Conservation (phyloP, 177 flowering plant genomes). For the Vitis hybrid region DNA sequence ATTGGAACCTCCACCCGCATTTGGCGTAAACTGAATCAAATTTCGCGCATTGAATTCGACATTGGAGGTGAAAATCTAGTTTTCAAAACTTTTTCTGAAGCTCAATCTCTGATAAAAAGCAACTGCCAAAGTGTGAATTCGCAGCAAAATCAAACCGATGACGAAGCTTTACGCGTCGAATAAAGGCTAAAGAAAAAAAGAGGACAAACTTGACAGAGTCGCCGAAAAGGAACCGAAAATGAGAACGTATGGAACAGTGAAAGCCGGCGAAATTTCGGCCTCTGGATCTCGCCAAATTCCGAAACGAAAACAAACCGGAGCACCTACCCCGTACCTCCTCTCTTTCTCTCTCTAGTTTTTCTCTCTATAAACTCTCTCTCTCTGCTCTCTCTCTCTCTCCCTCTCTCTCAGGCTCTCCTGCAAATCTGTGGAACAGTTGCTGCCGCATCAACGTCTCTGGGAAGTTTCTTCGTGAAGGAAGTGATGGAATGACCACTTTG, state of each 20-base stretch:
- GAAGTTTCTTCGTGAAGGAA: slow-evolving; percentile 3
- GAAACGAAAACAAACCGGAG: slow-evolving; percentile 1
- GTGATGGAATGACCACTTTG: not conserved
- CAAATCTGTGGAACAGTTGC: slow-evolving; percentile 9
- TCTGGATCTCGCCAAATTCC: slow-evolving; percentile 9
- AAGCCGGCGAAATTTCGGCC: slow-evolving; percentile 9
- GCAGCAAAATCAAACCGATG: not conserved
- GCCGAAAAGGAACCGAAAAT: not conserved
- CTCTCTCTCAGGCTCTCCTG: slow-evolving; percentile 12
- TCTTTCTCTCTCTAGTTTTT: slow-evolving; percentile 1
- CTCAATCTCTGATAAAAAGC: too few species aligned
- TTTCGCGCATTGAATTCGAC: too few species aligned
- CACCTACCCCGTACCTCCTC: too few species aligned
- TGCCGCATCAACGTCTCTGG: slow-evolving; percentile 21
- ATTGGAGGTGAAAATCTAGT: too few species aligned
- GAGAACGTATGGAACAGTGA: slow-evolving; percentile 15
- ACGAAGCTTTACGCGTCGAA: slow-evolving; percentile 22
- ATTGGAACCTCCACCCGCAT: too few species aligned
- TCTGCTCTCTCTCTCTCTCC: not conserved
- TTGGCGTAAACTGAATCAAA: too few species aligned
- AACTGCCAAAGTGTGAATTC: slow-evolving; percentile 3
- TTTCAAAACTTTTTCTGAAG: too few species aligned
- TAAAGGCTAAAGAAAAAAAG: slow-evolving; percentile 3
- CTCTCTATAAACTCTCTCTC: not conserved
- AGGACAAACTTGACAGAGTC: too few species aligned